These are phyloP conservation scores for Penicillium olsonii DNA, from an alignment of 2,329 filamentous ascomycete species.

Conservation along the genomic window DNA sequence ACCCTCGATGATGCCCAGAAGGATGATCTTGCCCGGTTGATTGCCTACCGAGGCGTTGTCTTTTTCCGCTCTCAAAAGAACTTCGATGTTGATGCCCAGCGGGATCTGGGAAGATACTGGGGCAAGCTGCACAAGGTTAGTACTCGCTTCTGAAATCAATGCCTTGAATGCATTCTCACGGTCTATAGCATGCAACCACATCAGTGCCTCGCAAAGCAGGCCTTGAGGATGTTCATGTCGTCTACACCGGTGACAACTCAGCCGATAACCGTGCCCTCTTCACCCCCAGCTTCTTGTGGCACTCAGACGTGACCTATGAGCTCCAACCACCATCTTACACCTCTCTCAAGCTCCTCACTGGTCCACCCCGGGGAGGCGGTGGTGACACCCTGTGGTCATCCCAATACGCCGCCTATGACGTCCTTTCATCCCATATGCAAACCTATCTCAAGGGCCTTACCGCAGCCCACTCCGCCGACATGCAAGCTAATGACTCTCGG, in stretches of 20 bases:
- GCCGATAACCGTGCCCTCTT: slow-evolving; percentile 57
- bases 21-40: slow-evolving; percentile 56
- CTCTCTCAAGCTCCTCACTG: slow-evolving; percentile 55
- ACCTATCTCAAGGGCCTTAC: slow-evolving; percentile 60
- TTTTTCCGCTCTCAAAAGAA: slow-evolving; percentile 60
- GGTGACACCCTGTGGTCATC: slow-evolving; percentile 61
- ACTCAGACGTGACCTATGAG: slow-evolving; percentile 60
- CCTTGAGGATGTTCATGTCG: slow-evolving; percentile 59
- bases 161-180: slow-evolving; percentile 7
- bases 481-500: slow-evolving; percentile 54
- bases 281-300: slow-evolving; percentile 58
- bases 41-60: slow-evolving; percentile 58
- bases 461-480: slow-evolving; percentile 56
- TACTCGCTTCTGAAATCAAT: neutral
- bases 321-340: slow-evolving; percentile 60
- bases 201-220: slow-evolving; percentile 51
- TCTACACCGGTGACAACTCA: slow-evolving; percentile 56
- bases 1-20: slow-evolving; percentile 54
- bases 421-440: slow-evolving; percentile 58
- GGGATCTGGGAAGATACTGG: slow-evolving; percentile 55
- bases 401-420: slow-evolving; percentile 61
- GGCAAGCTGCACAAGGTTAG: slow-evolving; percentile 53
- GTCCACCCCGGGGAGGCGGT: slow-evolving; percentile 57
- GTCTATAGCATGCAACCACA: slow-evolving; percentile 53
- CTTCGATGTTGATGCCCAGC: slow-evolving; percentile 56